Percentiles rank a stretch among this genome's conserved stretches.
Conservation (phyloP, 371 early-diverging fungal genomes). For the Cokeromyces recurvatus region DNA sequence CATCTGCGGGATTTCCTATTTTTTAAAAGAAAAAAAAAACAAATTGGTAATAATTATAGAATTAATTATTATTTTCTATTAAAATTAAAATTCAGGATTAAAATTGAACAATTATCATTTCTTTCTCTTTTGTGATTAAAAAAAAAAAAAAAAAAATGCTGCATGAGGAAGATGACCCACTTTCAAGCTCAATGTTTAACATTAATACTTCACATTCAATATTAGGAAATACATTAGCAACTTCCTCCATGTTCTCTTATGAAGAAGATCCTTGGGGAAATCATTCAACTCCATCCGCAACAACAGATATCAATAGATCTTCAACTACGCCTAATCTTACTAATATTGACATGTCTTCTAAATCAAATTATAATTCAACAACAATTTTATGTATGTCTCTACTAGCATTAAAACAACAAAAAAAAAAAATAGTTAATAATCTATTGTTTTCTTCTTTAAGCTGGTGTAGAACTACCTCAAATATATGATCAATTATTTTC, state of each 20-base stretch:
- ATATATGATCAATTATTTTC: slow-evolving; percentile 48
- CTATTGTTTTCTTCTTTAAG: slow-evolving; percentile 12
- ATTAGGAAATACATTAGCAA: slow-evolving; percentile 15
- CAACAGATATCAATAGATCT: slow-evolving; percentile 6
- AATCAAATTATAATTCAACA: not conserved
- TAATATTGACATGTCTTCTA: not conserved
- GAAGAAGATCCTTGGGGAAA: slow-evolving; percentile 37
- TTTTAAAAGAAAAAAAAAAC: no score
- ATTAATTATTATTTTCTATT: no score
- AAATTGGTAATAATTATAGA: no score
- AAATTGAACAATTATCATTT: no score
- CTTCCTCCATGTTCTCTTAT: slow-evolving; percentile 24
- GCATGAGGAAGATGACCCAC: slow-evolving; percentile 29
- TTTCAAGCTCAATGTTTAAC: slow-evolving; percentile 25
- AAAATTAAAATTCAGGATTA: no score
- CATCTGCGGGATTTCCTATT: no score
- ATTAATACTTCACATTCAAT: slow-evolving; percentile 9
- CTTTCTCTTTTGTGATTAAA: no score
- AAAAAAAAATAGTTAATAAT: not conserved
- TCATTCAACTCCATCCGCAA: slow-evolving; percentile 3
- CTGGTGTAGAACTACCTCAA: slow-evolving; percentile 36
- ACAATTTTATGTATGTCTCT: slow-evolving; percentile 13
- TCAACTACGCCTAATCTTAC: slow-evolving; percentile 4
- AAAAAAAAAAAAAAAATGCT: slow-evolving; percentile 12
- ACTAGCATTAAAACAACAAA: not conserved